Percentiles rank a stretch among this genome's conserved stretches.
phyloP scores from a whole-genome alignment of 768 basidiomycete species.

The Xerocomus spinulosus region DNA sequence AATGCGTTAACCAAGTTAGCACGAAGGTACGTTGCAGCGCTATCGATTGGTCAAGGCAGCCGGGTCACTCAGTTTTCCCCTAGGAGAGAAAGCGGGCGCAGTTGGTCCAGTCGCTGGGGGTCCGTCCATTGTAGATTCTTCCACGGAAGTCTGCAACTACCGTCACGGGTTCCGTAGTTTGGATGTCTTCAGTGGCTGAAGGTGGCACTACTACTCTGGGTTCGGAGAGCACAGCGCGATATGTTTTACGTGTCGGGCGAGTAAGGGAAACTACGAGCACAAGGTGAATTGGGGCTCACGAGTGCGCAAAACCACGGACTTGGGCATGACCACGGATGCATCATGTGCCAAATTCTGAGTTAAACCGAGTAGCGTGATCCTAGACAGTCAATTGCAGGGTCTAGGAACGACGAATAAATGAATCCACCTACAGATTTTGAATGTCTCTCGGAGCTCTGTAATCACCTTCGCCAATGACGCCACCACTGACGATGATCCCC shows the following conservation, averaged over 20 bases:
- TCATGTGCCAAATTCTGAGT: slow-evolving; percentile 65
- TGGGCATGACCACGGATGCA: slow-evolving; percentile 54
- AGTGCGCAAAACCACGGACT: slow-evolving; percentile 66
- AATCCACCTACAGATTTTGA: slow-evolving; percentile 59
- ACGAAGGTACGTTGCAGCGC: no score
- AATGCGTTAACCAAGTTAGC: no score
- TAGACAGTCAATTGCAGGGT: slow-evolving; percentile 22
- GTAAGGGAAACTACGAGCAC: not conserved
- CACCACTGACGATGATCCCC: slow-evolving; percentile 67
- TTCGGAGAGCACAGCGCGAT: slow-evolving; percentile 74
- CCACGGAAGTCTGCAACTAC: not conserved
- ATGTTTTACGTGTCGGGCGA: slow-evolving; percentile 61
- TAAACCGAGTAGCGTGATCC: slow-evolving; percentile 63
- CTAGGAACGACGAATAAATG: not conserved
- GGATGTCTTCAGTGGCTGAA: not conserved
- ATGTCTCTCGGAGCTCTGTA: slow-evolving; percentile 70
- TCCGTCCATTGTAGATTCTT: not conserved
- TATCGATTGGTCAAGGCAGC: no score
- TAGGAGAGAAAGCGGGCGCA: no score
- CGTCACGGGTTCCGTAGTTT: not conserved
- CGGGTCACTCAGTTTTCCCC: no score
- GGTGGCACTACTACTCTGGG: slow-evolving; percentile 59
- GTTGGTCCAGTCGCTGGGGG: not conserved
- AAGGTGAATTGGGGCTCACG: slow-evolving; percentile 42
- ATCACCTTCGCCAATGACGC: slow-evolving; percentile 56